phyloP scores from a whole-genome alignment of 192 early-diverging fungal species.

The Umbelopsis vinacea region DNA sequence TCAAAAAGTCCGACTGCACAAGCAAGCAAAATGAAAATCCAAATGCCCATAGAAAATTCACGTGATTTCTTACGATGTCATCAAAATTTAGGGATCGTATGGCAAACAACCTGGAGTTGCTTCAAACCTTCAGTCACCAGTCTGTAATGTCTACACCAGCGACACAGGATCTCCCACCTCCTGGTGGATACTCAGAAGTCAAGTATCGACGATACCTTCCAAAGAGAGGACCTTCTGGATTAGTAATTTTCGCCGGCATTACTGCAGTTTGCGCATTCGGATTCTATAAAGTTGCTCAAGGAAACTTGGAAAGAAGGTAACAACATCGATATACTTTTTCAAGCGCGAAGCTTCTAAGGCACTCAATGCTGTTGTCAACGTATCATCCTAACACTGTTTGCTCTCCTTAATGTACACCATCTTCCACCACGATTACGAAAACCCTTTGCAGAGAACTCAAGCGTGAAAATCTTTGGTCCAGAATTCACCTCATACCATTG shows the following conservation, averaged over 20 bases:
- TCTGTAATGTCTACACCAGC: slow-evolving; percentile 24
- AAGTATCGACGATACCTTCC: slow-evolving; percentile 90
- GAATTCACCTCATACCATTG: slow-evolving; percentile 90
- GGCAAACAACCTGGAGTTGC: background rate
- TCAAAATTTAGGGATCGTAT: background rate
- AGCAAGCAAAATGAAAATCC: background rate
- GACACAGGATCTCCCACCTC: slow-evolving; percentile 74
- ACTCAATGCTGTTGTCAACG: no score
- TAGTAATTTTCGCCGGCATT: slow-evolving; percentile 76
- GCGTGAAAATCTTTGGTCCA: slow-evolving; percentile 92
- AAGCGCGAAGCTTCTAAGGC: no score
- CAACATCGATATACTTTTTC: background rate
- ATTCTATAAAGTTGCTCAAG: slow-evolving; percentile 70
- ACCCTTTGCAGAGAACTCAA: slow-evolving; percentile 72
- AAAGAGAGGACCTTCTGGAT: slow-evolving; percentile 87
- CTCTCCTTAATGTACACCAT: no score
- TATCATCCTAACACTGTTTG: background rate
- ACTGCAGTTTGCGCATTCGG: slow-evolving; percentile 82
- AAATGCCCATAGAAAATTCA: no score
- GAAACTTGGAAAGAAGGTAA: slow-evolving; percentile 74
- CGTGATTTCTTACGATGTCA: slow-evolving; percentile 3
- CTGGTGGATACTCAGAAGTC: slow-evolving; percentile 85
- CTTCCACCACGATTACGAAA: no score
- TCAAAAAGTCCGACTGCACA: no score
- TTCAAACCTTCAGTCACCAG: background rate